phyloP scores from a whole-genome alignment of 495 filamentous ascomycete species.

The Daldinia grandis region DNA sequence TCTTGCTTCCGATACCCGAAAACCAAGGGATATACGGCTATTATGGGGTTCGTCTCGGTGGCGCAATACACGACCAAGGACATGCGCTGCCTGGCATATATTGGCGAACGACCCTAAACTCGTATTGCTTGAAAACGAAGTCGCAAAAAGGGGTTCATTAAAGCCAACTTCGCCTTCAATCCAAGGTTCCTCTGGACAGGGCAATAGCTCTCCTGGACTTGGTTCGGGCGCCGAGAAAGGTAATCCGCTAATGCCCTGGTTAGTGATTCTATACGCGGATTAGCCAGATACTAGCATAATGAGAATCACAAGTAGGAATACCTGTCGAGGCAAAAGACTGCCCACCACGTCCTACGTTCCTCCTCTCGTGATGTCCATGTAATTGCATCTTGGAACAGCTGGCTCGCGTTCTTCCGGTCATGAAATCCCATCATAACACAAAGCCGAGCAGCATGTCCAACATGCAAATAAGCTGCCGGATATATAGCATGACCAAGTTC shows the following conservation, averaged over 20 bases:
- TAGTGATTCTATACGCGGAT: conserved; percentile 16
- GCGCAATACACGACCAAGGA: conserved; percentile 54
- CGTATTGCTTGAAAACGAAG: conserved; percentile 35
- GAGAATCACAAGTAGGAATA: neutral
- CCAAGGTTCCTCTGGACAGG: conserved; percentile 28
- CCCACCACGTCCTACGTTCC: conserved; percentile 38
- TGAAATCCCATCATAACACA: conserved; percentile 58
- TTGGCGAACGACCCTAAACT: conserved; percentile 48
- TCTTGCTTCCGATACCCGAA: conserved; percentile 32
- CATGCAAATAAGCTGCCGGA: conserved; percentile 54
- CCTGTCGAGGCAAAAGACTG: conserved; percentile 40
- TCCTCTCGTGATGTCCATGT: conserved; percentile 39
- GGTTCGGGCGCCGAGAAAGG: conserved; percentile 33
- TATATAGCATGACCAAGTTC: conserved; percentile 58
- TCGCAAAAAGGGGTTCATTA: conserved; percentile 36
- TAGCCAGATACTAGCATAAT: neutral
- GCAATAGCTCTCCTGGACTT: conserved; percentile 35
- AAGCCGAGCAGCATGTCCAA: conserved; percentile 52
- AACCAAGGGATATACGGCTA: conserved; percentile 4
- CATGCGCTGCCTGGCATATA: conserved; percentile 53
- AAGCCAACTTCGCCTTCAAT: conserved; percentile 34
- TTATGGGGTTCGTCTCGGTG: conserved; percentile 33
- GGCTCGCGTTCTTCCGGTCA: conserved; percentile 40
- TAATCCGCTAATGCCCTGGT: conserved; percentile 26
- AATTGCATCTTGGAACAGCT: conserved; percentile 39